Evolutionary conservation across 2,329 filamentous ascomycete genomes (phyloP).

Genomic region (Verticillium zaregamsianum): DNA sequence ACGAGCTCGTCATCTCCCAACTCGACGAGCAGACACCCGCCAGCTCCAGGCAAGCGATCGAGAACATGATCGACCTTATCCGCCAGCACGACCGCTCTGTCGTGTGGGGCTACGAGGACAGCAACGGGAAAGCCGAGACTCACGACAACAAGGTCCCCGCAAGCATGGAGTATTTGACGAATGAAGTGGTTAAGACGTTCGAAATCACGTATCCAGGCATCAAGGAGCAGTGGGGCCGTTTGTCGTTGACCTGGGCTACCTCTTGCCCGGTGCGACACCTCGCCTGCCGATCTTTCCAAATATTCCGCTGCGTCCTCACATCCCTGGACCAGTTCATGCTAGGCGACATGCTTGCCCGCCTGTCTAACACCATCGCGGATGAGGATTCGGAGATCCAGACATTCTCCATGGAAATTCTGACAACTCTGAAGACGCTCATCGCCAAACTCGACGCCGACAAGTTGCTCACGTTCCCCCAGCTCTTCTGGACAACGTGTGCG

Average conservation of each 20-base stretch:
- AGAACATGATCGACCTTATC: slow-evolving; percentile 83
- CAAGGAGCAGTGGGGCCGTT: slow-evolving; percentile 84
- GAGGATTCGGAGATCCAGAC: slow-evolving; percentile 92
- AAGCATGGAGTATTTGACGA: slow-evolving; percentile 81
- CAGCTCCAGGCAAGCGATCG: slow-evolving; percentile 68
- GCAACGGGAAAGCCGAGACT: slow-evolving; percentile 75
- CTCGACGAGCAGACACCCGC: slow-evolving; percentile 66
- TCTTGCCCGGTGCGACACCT: slow-evolving; percentile 93
- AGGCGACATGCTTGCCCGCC: slow-evolving; percentile 88
- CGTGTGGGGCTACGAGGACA: slow-evolving; percentile 93
- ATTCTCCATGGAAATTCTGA: slow-evolving; percentile 96
- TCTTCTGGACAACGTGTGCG: slow-evolving; percentile 97
- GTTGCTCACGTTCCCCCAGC: slow-evolving; percentile 83
- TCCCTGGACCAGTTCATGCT: slow-evolving; percentile 91
- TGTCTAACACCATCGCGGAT: slow-evolving; percentile 96
- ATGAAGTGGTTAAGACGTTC: slow-evolving; percentile 81
- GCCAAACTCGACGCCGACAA: slow-evolving; percentile 75
- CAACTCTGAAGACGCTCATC: slow-evolving; percentile 88
- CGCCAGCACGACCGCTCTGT: slow-evolving; percentile 79
- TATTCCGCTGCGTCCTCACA: slow-evolving; percentile 90
- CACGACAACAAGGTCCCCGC: slow-evolving; percentile 76
- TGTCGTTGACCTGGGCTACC: slow-evolving; percentile 92
- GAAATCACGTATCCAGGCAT: slow-evolving; percentile 79
- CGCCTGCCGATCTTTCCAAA: slow-evolving; percentile 94
- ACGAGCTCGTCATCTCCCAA: slow-evolving; percentile 81